Evolutionary conservation across 2,329 filamentous ascomycete species (phyloP).

Genomic region (Diaporthe sp.): DNA sequence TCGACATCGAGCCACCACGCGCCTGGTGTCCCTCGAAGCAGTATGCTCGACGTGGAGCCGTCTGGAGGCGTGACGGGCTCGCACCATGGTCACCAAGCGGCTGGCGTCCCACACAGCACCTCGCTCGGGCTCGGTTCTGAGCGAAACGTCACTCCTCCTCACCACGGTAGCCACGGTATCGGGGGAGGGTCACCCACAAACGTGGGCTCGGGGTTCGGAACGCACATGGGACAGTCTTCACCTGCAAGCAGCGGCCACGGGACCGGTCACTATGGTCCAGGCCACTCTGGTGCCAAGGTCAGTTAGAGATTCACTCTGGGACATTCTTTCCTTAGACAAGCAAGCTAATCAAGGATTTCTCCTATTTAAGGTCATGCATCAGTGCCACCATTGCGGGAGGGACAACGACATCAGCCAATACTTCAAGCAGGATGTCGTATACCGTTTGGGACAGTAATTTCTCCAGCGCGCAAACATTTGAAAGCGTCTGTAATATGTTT

Average conservation of each 20-base stretch:
- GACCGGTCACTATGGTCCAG: conserved; percentile 37
- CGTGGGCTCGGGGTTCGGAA: neutral
- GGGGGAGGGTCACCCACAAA: neutral
- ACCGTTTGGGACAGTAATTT: conserved; percentile 35
- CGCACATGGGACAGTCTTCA: neutral
- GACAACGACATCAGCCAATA: conserved; percentile 40
- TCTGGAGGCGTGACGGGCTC: neutral
- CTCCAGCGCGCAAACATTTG: too few relatives aligned
- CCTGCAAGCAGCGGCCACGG: conserved; percentile 4
- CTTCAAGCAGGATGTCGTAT: conserved; percentile 39
- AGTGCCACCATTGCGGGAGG: conserved; percentile 37
- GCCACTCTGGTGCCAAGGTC: conserved; percentile 37
- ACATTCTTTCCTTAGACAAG: too few relatives aligned
- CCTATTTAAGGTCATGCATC: conserved; percentile 38
- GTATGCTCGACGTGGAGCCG: conserved; percentile 35
- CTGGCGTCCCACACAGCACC: conserved; percentile 29
- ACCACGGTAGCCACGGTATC: neutral
- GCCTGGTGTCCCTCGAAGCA: conserved; percentile 27
- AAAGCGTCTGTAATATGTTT: neutral
- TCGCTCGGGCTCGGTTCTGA: conserved; percentile 36
- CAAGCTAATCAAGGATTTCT: too few relatives aligned
- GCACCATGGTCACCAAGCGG: neutral
- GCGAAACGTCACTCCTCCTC: neutral
- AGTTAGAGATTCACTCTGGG: too few relatives aligned
- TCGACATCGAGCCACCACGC: neutral